phyloP scores from a whole-genome alignment of 441 rosid genomes.

The Populus hybrid region DNA sequence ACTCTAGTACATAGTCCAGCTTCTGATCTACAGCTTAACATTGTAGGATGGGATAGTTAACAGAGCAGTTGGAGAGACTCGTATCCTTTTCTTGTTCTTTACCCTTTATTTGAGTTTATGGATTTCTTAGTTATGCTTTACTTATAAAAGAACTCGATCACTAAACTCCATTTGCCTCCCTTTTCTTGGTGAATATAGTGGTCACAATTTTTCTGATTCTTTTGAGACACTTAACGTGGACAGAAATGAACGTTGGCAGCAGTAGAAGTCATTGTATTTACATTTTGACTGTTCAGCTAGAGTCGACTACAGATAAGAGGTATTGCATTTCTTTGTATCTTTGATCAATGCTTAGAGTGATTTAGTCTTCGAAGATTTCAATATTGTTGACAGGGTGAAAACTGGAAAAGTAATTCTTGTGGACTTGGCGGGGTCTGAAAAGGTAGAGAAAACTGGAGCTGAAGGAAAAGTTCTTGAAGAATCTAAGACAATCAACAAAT shows the following conservation, averaged over 20 bases:
- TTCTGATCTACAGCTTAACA: slow-evolving; percentile 29
- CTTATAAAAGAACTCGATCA: not conserved
- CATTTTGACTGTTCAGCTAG: slow-evolving; percentile 66
- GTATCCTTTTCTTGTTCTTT: slow-evolving; percentile 37
- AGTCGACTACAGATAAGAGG: slow-evolving; percentile 48
- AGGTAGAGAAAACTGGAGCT: slow-evolving; percentile 92
- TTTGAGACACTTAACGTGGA: slow-evolving; percentile 31
- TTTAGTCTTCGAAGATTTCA: slow-evolving; percentile 5
- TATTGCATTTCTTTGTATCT: slow-evolving; percentile 19
- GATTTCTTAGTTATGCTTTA: not conserved
- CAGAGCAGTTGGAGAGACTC: slow-evolving; percentile 92
- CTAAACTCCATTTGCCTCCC: not conserved
- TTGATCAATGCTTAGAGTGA: not conserved
- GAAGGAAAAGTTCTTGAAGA: slow-evolving; percentile 93
- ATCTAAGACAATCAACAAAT: slow-evolving; percentile 87
- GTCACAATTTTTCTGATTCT: slow-evolving; percentile 15
- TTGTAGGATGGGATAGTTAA: slow-evolving; percentile 74
- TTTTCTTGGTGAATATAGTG: not conserved
- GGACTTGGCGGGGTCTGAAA: slow-evolving; percentile 96
- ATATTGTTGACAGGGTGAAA: slow-evolving; percentile 46
- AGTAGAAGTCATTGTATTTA: slow-evolving; percentile 90
- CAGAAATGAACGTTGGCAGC: slow-evolving; percentile 91
- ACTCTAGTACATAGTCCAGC: slow-evolving; percentile 13
- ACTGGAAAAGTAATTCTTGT: slow-evolving; percentile 76
- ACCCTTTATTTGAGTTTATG: not conserved